phyloP scores from a whole-genome alignment of 2,329 filamentous ascomycete species.

The Periconia sp. region DNA sequence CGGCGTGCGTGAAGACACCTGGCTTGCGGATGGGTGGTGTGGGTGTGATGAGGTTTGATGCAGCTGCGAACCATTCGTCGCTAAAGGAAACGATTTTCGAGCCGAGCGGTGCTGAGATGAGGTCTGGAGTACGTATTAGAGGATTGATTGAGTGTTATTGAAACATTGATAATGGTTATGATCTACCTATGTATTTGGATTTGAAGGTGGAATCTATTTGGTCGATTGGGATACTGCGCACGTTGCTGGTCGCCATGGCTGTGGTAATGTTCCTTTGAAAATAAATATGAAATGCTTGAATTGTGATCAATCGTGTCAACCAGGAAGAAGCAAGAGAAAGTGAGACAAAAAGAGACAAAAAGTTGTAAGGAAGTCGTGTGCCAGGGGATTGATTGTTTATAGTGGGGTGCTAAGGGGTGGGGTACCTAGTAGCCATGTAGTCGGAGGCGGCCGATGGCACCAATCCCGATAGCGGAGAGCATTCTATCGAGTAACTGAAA shows the following conservation, averaged over 20 bases:
- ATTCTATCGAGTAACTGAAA: slow-evolving; percentile 16
- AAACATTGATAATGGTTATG: neutral
- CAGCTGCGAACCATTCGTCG: slow-evolving; percentile 64
- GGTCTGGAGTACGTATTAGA: slow-evolving; percentile 38
- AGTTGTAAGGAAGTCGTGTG: neutral
- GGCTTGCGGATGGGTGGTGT: slow-evolving; percentile 58
- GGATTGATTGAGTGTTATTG: neutral
- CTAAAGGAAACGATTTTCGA: slow-evolving; percentile 58
- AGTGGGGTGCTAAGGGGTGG: slow-evolving; percentile 8
- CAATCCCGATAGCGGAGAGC: slow-evolving; percentile 13
- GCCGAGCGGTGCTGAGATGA: slow-evolving; percentile 55
- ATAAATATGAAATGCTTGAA: neutral
- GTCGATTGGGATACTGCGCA: slow-evolving; percentile 46
- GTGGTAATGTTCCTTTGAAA: neutral
- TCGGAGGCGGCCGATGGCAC: slow-evolving; percentile 16
- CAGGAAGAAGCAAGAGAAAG: neutral
- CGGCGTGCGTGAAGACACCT: slow-evolving; percentile 61
- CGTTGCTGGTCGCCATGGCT: slow-evolving; percentile 33
- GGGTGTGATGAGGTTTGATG: slow-evolving; percentile 60
- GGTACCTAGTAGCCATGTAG: neutral
- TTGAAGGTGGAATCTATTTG: slow-evolving; percentile 59
- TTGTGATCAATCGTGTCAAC: neutral
- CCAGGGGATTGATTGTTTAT: slow-evolving; percentile 3
- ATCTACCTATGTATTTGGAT: slow-evolving; percentile 54
- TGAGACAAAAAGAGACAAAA: neutral